A percentile compares a stretch with the other conserved stretches of the same genome.
These are phyloP conservation scores for Stachybotrys chartarum DNA, from an alignment of 2,329 filamentous ascomycete species.

Conservation along the genomic window DNA sequence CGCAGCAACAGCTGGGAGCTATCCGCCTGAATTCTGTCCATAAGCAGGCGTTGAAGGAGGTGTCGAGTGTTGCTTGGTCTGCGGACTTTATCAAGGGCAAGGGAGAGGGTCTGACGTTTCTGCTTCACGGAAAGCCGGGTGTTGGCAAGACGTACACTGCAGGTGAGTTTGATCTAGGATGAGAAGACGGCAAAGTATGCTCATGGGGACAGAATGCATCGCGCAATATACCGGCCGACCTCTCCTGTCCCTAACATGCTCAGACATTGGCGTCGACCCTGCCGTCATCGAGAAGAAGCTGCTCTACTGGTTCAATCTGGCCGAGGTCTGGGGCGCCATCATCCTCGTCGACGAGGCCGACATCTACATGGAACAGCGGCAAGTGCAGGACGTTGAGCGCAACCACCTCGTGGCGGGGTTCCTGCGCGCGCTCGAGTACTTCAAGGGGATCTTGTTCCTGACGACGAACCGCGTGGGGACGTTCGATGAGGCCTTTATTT, in stretches of 20 bases:
- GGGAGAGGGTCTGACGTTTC: background rate
- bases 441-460: conserved; percentile 21
- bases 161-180: background rate
- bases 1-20: background rate
- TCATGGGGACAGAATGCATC: background rate
- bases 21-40: background rate
- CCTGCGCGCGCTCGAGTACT: conserved; percentile 14
- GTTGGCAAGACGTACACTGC: conserved; percentile 1
- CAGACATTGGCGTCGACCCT: conserved; percentile 8
- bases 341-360: conserved; percentile 22
- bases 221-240: conserved; percentile 1
- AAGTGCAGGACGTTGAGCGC: conserved; percentile 7
- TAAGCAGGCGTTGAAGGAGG: background rate
- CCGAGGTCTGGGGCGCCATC: conserved; percentile 17
- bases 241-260: conserved; percentile 8
- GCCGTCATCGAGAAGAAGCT: conserved; percentile 8
- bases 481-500: conserved; percentile 23
- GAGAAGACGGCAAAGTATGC: background rate
- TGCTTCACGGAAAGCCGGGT: background rate
- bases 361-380: conserved; percentile 10
- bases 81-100: background rate
- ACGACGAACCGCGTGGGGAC: conserved; percentile 18
- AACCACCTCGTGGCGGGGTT: conserved; percentile 4
- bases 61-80: background rate
- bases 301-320: conserved; percentile 8